A percentile compares a stretch with the other conserved stretches of the same genome.
phyloP scores from a whole-genome alignment of 257 asterid species.

The Fraxinus pennsylvanica region DNA sequence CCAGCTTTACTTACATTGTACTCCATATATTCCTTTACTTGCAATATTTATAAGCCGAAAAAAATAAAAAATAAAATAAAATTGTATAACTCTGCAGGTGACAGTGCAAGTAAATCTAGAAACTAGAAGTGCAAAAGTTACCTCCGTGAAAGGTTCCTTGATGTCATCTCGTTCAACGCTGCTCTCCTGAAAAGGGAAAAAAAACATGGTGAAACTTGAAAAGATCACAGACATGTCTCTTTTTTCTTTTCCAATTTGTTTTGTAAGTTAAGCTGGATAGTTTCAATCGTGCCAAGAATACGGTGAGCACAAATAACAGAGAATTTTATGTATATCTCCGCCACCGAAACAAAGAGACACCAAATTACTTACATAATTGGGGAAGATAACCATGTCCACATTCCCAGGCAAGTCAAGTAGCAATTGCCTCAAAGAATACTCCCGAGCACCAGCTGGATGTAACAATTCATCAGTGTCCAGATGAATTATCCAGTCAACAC shows the following conservation, averaged over 20 bases:
- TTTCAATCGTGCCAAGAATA: neutral
- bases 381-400: conserved; percentile 96
- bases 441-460: conserved; percentile 93
- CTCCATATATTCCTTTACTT: neutral
- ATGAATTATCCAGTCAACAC: conserved; percentile 95
- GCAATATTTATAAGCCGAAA: neutral
- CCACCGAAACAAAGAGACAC: neutral
- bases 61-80: neutral
- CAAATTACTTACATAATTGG: conserved; percentile 77
- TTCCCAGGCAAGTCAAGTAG: conserved; percentile 76
- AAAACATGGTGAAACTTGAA: conserved; percentile 1
- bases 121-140: conserved; percentile 34
- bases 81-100: conserved; percentile 5
- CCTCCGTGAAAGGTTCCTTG: conserved; percentile 97
- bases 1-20: conserved; percentile 2
- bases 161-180: conserved; percentile 92
- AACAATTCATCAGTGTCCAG: conserved; percentile 94
- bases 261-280: neutral
- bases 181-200: conserved; percentile 69
- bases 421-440: conserved; percentile 87
- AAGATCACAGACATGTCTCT: neutral
- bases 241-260: conserved; percentile 9
- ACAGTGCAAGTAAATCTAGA: conserved; percentile 12
- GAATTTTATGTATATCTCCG: neutral
- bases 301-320: neutral